Evolutionary conservation across 2,329 filamentous ascomycete species (phyloP), one percentile per base, ranked within the genome.

Genomic region (Zasmidium angulare): DNA sequence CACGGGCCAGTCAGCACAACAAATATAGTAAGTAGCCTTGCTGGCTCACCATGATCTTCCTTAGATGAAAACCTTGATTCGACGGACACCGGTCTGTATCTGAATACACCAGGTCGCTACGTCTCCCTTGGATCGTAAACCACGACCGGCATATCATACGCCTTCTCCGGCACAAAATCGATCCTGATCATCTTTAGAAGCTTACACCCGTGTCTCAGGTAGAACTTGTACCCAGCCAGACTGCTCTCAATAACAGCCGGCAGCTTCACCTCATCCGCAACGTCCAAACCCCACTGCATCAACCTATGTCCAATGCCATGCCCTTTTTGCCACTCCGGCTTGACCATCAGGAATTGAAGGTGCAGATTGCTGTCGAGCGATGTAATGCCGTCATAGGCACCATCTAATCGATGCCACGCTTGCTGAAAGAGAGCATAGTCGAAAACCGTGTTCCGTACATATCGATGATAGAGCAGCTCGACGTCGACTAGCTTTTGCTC

Each of bases 71-170:
- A n/a, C n/a, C n/a, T n/a, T n/a, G n/a, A n/a, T n/a, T n/a, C n/a
- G n/a, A n/a, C 29, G 14, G 14, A 36, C 14, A 7, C 29, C 29
- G 7, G 7, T 36, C 29, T 14, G 36, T 17, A 43, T 3, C 3
- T 14, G 12, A 43, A 43, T 4, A 17, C 4, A 10, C n/a, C 9
- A 17, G n/a, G 12, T 43, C n/a, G 9, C 36, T 4, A 14, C 14
- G 6, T 7, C 36, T 29, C n/a, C 29, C 46, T 50, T 12, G 64
- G 62, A 23, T 63, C 55, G 31, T 62, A 63, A 9, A 62, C 31
- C 51, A 66, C 36, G 22, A 66, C 53, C 1, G 64, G 64, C 51
- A 61, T 55, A 20, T 66, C 60, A 48, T 65, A 66, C 19, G 63
- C 60, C 49, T 63, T 64, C 24, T 63, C 64, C 10, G 60, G 58